Percentiles rank a stretch among this genome's conserved stretches.
phyloP scores from a whole-genome alignment of 352 stramenopile genomes.

The Phytophthora kernoviae region DNA sequence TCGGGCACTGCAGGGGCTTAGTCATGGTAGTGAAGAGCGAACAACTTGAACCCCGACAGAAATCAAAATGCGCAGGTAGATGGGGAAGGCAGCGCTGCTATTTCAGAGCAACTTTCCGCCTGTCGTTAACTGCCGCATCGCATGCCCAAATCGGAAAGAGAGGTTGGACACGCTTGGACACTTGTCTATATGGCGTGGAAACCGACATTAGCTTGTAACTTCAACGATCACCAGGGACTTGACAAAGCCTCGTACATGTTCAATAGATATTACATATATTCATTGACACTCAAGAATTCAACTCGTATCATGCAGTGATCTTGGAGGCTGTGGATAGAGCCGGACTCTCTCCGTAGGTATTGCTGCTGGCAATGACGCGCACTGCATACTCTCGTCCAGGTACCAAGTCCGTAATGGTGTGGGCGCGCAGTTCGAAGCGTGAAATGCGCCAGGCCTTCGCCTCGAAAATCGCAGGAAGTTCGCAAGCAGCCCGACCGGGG shows the following conservation, averaged over 20 bases:
- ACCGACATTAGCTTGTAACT: too few relatives aligned
- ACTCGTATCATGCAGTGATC: slow-evolving; percentile 16
- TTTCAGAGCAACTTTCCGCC: too few relatives aligned
- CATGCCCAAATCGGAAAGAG: too few relatives aligned
- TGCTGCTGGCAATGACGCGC: slow-evolving; percentile 46
- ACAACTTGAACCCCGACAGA: neutral
- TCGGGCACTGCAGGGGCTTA: slow-evolving; percentile 1
- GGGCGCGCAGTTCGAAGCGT: slow-evolving; percentile 63
- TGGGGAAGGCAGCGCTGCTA: neutral
- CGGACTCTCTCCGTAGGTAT: slow-evolving; percentile 47
- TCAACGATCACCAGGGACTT: too few relatives aligned
- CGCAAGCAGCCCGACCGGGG: slow-evolving; percentile 32
- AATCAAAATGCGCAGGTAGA: slow-evolving; percentile 7
- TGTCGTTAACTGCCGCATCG: too few relatives aligned
- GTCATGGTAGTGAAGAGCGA: slow-evolving; percentile 1
- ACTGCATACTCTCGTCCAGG: slow-evolving; percentile 75
- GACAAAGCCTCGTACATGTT: neutral
- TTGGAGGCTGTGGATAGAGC: slow-evolving; percentile 27
- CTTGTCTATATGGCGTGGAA: too few relatives aligned
- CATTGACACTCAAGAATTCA: neutral
- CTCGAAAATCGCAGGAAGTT: slow-evolving; percentile 53
- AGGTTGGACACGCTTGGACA: neutral
- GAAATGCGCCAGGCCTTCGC: slow-evolving; percentile 62
- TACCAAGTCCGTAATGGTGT: slow-evolving; percentile 63
- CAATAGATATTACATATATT: too few relatives aligned